Base-by-base conservation (phyloP, 495 filamentous ascomycete species). In the Gamarada debralockiae region DNA sequence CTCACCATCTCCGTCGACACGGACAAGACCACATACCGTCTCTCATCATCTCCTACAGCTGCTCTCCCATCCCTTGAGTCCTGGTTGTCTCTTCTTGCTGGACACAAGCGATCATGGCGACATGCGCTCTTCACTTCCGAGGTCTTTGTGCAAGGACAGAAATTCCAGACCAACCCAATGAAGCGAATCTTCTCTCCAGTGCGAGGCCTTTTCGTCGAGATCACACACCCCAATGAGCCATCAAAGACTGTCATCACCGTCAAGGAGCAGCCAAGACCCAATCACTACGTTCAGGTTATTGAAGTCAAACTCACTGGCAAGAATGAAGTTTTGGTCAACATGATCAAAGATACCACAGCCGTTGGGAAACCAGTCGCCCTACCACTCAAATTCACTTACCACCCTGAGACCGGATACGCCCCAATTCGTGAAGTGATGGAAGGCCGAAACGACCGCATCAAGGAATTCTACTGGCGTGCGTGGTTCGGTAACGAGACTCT, bases 111-210 rank as follows among this genome's bases (percentile, higher is more conserved):
- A 62, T 95, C 89, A 27, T 99, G 93, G 93, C 80, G 90, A 50
- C 89, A 93, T 65, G 95, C 93, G n/a, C 78, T 99, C n/a, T 95
- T 99, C 69, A 86, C 85, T n/a, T 85, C 92, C 14, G 90, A 97
- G 55, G 85, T 96, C 38, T 87, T 95, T 50, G 87, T 97, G 18
- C 93, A 99, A 70, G 93, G 90, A 13, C 84, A 96, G 62, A 90
- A 93, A 61, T 97, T 95, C 72, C 90, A 97, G 72, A 93, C 89
- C 27, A 97, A 98, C 68, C 93, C 93, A 1, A 87, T 96, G 77
- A 89, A 84, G 65, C 82, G 90, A 18, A 86, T 97, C 42, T 92
- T 97, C 53, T 83, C 87, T 12, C 93, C 93, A 1, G 83, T 82
- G 12, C 77, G 79, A 6, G 95, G 95, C 20, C 81, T 97, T 70